Evolutionary conservation across 164 flowering plant genomes (phyloP).

Genomic region (Houttuynia cordata): DNA sequence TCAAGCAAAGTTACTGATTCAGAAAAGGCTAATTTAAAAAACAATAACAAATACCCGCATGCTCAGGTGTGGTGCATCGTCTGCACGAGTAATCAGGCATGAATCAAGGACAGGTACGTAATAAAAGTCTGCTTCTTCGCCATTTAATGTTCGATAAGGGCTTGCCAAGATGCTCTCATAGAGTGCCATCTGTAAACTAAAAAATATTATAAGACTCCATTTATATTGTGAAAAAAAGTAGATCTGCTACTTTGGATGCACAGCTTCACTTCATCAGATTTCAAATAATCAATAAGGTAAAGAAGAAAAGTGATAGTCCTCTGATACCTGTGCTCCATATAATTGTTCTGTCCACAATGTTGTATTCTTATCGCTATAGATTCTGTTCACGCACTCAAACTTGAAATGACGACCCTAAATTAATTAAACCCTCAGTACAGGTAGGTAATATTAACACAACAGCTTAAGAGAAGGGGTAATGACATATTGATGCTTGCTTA

Average conservation of each 20-base stretch:
- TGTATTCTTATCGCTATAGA: conserved; percentile 58
- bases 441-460: not conserved
- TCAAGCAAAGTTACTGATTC: not conserved
- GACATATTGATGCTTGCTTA: conserved; percentile 13
- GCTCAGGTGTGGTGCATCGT: conserved; percentile 88
- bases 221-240: too few relatives aligned
- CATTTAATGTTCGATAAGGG: conserved; percentile 70
- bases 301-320: not conserved
- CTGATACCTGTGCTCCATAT: conserved; percentile 84
- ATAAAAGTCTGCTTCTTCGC: conserved; percentile 92
- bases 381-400: conserved; percentile 81
- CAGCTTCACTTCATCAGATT: not conserved
- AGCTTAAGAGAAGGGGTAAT: not conserved
- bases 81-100: conserved; percentile 88
- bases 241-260: not conserved
- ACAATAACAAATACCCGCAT: conserved; percentile 40
- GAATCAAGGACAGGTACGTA: conserved; percentile 97
- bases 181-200: conserved; percentile 58
- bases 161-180: conserved; percentile 86
- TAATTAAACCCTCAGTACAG: not conserved
- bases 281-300: not conserved
- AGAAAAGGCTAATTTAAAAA: not conserved
- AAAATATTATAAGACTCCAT: not conserved
- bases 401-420: conserved; percentile 90
- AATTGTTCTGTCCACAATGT: conserved; percentile 86